Conservation (phyloP, 164 flowering plant species). For the Echeveria elegans region DNA sequence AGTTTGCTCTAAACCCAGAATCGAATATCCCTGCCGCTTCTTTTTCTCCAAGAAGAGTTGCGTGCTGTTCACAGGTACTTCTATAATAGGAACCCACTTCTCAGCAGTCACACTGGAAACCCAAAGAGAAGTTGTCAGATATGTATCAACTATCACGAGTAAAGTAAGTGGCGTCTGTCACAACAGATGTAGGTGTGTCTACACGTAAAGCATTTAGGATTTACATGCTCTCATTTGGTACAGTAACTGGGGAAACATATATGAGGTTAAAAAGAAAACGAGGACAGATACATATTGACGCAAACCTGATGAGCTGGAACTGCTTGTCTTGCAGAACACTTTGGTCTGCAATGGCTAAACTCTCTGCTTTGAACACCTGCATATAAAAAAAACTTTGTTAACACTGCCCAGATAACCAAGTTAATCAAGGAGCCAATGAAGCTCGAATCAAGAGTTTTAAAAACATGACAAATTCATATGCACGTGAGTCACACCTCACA, state of each 20-base stretch:
- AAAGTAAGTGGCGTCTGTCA: background rate
- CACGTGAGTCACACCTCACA: slow-evolving; percentile 56
- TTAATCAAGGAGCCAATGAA: background rate
- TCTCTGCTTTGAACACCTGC: slow-evolving; percentile 82
- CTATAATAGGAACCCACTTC: slow-evolving; percentile 90
- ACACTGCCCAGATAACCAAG: background rate
- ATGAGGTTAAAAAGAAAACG: background rate
- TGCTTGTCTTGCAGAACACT: slow-evolving; percentile 76
- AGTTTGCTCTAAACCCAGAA: slow-evolving; percentile 96
- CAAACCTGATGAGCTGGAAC: slow-evolving; percentile 90
- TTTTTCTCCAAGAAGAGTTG: slow-evolving; percentile 71
- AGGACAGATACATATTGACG: background rate
- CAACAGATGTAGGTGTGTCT: background rate
- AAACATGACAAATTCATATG: background rate
- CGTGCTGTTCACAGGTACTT: slow-evolving; percentile 69
- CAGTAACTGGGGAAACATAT: background rate
- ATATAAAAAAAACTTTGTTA: background rate
- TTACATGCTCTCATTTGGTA: background rate
- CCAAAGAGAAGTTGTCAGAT: background rate
- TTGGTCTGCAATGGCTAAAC: slow-evolving; percentile 63
- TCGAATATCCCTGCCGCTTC: slow-evolving; percentile 72
- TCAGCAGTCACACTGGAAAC: slow-evolving; percentile 88
- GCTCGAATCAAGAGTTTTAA: slow-evolving; percentile 1
- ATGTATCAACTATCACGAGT: background rate
- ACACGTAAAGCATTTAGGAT: background rate